Conservation (phyloP, 1,284 basidiomycete species). For the Singerocomus inundabilis region DNA sequence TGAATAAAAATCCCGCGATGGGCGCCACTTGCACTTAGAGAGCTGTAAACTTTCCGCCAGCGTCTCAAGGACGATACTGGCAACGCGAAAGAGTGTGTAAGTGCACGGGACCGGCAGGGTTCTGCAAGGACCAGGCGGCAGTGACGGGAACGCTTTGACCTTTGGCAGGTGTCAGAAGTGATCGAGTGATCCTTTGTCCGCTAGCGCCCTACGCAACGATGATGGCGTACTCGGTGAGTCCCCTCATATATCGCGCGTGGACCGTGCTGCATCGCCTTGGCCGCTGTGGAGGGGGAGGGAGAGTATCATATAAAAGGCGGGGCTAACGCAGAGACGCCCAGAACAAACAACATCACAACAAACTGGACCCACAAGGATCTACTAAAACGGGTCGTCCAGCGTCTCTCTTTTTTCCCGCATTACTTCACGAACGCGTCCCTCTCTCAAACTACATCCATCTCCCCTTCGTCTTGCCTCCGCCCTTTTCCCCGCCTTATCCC, state of each 20-base stretch:
- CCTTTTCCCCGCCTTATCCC: slow-evolving; percentile 7
- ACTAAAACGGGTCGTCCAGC: slow-evolving; percentile 30
- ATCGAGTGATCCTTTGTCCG: slow-evolving; percentile 7
- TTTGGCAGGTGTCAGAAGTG: slow-evolving; percentile 11
- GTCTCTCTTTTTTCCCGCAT: slow-evolving; percentile 24
- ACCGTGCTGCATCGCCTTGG: slow-evolving; percentile 8
- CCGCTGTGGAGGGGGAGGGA: slow-evolving; percentile 6
- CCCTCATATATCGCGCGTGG: not conserved
- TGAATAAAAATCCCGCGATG: slow-evolving; percentile 2
- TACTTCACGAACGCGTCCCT: slow-evolving; percentile 28
- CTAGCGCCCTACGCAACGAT: slow-evolving; percentile 5
- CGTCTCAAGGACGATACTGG: not conserved
- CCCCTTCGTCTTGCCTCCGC: slow-evolving; percentile 3
- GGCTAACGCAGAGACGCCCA: slow-evolving; percentile 4
- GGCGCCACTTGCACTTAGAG: slow-evolving; percentile 5
- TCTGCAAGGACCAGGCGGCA: not conserved
- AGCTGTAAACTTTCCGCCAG: too few relatives aligned
- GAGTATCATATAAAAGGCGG: slow-evolving; percentile 6
- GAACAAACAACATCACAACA: slow-evolving; percentile 34
- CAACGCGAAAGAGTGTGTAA: not conserved
- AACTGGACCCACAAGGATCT: slow-evolving; percentile 35
- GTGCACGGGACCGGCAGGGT: not conserved
- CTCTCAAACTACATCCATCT: slow-evolving; percentile 19
- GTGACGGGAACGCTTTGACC: slow-evolving; percentile 17
- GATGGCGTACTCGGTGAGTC: slow-evolving; percentile 21